Percentiles rank a stretch among this genome's conserved stretches.
These are phyloP conservation scores for Pseudogymnoascus sp. DNA, from an alignment of 2,329 filamentous ascomycete genomes.

Conservation along the genomic window DNA sequence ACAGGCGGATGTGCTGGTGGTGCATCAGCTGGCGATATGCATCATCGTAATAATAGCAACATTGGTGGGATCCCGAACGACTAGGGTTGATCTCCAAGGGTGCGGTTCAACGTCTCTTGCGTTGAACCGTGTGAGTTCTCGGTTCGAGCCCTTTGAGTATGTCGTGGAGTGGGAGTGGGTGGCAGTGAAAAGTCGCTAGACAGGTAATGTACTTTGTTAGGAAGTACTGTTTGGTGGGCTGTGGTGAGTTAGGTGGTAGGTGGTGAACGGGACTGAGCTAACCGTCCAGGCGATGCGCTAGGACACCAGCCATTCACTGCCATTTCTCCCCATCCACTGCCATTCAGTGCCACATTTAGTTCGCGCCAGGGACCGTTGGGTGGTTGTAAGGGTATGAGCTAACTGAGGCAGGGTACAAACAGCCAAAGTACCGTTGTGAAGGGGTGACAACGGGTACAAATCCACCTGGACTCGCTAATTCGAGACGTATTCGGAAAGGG, in stretches of 20 bases:
- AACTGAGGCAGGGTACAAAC: background rate
- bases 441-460: background rate
- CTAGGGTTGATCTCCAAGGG: slow-evolving; percentile 7
- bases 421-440: background rate
- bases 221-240: background rate
- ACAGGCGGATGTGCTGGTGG: background rate
- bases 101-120: background rate
- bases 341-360: background rate
- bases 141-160: background rate
- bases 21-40: slow-evolving; percentile 1
- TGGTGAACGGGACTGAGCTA: background rate
- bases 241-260: background rate
- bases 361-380: background rate
- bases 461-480: background rate
- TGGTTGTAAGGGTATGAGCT: background rate
- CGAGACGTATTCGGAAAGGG: slow-evolving; percentile 7
- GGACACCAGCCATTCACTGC: background rate
- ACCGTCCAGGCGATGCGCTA: background rate
- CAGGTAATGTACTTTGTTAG: background rate
- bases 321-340: background rate
- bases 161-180: background rate
- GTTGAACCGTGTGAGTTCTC: background rate
- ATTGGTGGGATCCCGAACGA: background rate
- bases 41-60: slow-evolving; percentile 4
- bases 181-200: background rate